Evolutionary conservation across 1,284 basidiomycete genomes (phyloP), one percentile per base, ranked within the genome.

Genomic region (Moesziomyces sp.): DNA sequence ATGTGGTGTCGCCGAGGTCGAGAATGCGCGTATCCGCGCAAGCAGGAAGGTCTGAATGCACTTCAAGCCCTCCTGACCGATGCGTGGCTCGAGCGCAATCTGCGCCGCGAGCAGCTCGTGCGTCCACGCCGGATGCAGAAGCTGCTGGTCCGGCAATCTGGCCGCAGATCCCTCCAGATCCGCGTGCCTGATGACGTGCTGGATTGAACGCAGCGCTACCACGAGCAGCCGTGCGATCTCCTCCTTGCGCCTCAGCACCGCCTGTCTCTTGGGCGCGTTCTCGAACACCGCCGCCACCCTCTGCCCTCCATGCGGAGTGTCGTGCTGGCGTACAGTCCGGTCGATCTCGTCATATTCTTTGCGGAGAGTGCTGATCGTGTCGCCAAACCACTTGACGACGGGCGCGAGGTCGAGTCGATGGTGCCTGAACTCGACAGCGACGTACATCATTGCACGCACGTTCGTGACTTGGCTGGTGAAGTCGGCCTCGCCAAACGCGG

Each of bases 381-480:
- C 89, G 3, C 86, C 86, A 42, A 94, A 86, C 90, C 93, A 94
- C 3, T 85, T 86, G 11, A 90, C 85, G 4, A 91, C 87, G 0
- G 88, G 87, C 18, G 87, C 81, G 14, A 94, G 78, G 3, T 88
- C 85, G 9, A 91, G 82, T 0, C 84, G 80, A 49, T 91, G 88
- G 62, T 90, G 89, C 21, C 89, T 87, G 75, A 91, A 87, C 13
- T 93, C 87, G 24, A 90, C 88, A 0, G 89, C 89, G 21, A 93
- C 88, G 80, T 91, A 89, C 88, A 91, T 90, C 80, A 92, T 87
- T 0, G 92, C 93, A 9, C 92, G 89, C 52, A 97, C 89, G 74
- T 89, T 89, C 10, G 90, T 89, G 34, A 89, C 85, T 16, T 93
- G 89, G 0, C 91, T 91, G n/a, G 88, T 86, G 24, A 88, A 85